Conservation (phyloP, 2,329 filamentous ascomycete genomes). For the Cytospora mali region DNA sequence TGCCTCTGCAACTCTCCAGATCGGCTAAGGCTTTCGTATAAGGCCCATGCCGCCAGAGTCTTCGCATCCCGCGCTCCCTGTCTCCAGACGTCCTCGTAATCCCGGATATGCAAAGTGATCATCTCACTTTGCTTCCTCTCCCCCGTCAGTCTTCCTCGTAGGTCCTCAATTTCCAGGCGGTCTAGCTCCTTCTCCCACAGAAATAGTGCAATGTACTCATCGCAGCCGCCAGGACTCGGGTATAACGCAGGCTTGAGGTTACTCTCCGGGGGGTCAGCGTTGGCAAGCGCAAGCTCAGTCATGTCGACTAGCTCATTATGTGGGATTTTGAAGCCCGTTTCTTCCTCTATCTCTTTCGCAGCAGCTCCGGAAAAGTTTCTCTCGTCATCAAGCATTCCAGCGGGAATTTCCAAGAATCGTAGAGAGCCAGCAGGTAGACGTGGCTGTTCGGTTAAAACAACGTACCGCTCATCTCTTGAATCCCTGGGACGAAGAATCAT, state of each 20-base stretch:
- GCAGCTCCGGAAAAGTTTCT: slow-evolving; percentile 59
- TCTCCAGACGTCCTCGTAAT: slow-evolving; percentile 58
- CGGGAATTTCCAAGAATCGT: slow-evolving; percentile 60
- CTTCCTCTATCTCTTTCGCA: slow-evolving; percentile 63
- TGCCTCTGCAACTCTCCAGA: slow-evolving; percentile 3
- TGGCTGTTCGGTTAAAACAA: slow-evolving; percentile 61
- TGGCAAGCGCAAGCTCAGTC: slow-evolving; percentile 49
- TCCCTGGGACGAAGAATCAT: slow-evolving; percentile 59
- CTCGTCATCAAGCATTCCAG: slow-evolving; percentile 63
- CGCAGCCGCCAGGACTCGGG: slow-evolving; percentile 61
- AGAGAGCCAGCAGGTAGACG: slow-evolving; percentile 58
- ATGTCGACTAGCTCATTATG: slow-evolving; percentile 51
- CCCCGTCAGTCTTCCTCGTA: slow-evolving; percentile 62
- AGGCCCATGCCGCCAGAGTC: slow-evolving; percentile 59
- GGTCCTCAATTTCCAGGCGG: slow-evolving; percentile 52
- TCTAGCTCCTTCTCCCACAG: slow-evolving; percentile 56
- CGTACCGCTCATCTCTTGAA: slow-evolving; percentile 53
- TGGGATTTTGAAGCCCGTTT: slow-evolving; percentile 56
- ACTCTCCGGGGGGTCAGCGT: slow-evolving; percentile 40
- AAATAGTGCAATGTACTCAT: slow-evolving; percentile 63
- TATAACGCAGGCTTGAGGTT: slow-evolving; percentile 53
- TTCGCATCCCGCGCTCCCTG: slow-evolving; percentile 61
- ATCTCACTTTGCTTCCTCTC: slow-evolving; percentile 60
- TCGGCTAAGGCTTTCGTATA: slow-evolving; percentile 53
- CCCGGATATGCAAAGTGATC: slow-evolving; percentile 63